These are phyloP conservation scores for Magnolia kwangsiensis DNA, from an alignment of 164 flowering plant species.

Conservation along the genomic window DNA sequence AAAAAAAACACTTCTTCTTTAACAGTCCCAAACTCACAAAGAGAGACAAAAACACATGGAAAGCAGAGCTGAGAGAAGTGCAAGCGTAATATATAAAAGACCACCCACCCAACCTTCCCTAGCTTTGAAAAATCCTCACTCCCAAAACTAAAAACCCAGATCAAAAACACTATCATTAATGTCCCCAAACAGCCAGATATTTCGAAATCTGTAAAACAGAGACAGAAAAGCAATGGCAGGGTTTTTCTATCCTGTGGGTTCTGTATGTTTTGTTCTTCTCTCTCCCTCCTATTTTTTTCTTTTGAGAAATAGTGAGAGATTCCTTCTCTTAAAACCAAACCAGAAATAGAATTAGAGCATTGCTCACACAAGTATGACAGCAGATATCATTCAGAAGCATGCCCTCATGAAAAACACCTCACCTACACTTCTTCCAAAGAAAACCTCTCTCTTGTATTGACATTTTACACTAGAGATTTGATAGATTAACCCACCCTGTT, in stretches of 20 bases:
- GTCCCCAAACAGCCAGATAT: conserved; percentile 7
- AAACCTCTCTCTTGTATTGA: neutral
- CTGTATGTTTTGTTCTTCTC: neutral
- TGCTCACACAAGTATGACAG: conserved; percentile 43
- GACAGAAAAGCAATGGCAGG: neutral
- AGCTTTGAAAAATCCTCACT: neutral
- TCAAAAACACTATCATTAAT: neutral
- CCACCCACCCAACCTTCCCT: conserved; percentile 1
- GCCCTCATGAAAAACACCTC: conserved; percentile 7
- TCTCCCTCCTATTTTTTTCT: neutral
- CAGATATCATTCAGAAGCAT: conserved; percentile 11
- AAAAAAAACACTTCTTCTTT: neutral
- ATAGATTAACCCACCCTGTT: no score
- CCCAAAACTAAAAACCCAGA: conserved; percentile 4
- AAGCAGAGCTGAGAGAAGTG: neutral
- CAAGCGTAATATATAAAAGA: conserved; percentile 2
- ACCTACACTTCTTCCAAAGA: conserved; percentile 7
- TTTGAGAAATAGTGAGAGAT: conserved; percentile 21
- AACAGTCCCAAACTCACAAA: neutral
- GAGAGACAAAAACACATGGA: neutral
- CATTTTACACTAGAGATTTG: no score
- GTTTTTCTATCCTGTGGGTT: neutral
- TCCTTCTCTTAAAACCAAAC: conserved; percentile 27
- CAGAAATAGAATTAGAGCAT: conserved; percentile 30
- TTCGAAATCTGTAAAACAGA: neutral